Conservation (phyloP, 2,329 filamentous ascomycete species). For the Trichoderma citrinoviride region DNA sequence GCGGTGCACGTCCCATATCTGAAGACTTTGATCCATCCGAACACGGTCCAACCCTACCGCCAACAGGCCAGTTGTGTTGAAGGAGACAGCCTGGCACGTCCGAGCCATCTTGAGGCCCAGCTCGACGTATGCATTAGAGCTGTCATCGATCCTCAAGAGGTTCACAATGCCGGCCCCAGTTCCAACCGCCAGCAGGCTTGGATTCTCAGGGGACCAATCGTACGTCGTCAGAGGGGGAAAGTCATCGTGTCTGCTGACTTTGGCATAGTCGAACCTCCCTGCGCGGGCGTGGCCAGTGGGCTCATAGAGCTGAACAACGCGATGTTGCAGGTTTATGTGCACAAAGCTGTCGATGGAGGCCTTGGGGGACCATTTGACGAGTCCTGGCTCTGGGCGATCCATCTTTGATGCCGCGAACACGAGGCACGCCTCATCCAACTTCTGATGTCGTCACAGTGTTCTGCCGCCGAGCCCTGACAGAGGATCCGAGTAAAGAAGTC, state of each 20-base stretch:
- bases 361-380: slow-evolving; percentile 66
- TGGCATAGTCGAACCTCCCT: slow-evolving; percentile 57
- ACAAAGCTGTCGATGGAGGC: slow-evolving; percentile 58
- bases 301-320: slow-evolving; percentile 61
- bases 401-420: slow-evolving; percentile 34
- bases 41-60: slow-evolving; percentile 79
- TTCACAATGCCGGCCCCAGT: slow-evolving; percentile 73
- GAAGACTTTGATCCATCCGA: slow-evolving; percentile 76
- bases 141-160: slow-evolving; percentile 69
- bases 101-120: slow-evolving; percentile 72
- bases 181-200: slow-evolving; percentile 70
- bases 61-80: slow-evolving; percentile 68
- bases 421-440: neutral
- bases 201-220: slow-evolving; percentile 63
- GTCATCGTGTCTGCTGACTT: slow-evolving; percentile 59
- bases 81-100: slow-evolving; percentile 77
- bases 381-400: slow-evolving; percentile 60
- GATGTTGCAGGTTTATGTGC: slow-evolving; percentile 63
- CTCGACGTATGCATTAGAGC: slow-evolving; percentile 61
- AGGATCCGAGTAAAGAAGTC: neutral
- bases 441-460: neutral
- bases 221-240: slow-evolving; percentile 63
- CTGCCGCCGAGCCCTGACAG: no score
- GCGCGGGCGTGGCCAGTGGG: slow-evolving; percentile 58
- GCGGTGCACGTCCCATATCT: slow-evolving; percentile 76